Evolutionary conservation across 2,329 filamentous ascomycete species (phyloP), one percentile per base, ranked within the genome.

Genomic region (Herpotrichia juniperi): DNA sequence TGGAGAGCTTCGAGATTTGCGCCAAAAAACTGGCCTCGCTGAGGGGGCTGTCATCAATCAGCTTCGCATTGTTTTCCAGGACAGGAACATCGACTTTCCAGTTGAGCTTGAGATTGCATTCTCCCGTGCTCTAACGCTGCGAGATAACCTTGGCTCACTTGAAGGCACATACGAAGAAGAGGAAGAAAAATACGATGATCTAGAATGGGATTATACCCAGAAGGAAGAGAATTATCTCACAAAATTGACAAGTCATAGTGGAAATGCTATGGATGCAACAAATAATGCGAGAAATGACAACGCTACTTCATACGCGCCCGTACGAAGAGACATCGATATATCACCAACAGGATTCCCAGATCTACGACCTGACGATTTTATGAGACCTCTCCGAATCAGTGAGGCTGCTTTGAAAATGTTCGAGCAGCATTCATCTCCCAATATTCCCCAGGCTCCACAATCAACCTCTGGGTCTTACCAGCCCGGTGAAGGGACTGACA

Each of bases 131-230:
- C 26, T 22, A 7, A 9, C 14, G 5, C 10, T 44, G 9, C 46
- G 54, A 16, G 54, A 59, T 32, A 28, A 5, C 1, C 21, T 48
- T 3, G 57, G 51, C 0, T 7, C 42, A 1, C 0, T 47, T 2
- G 56, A 58, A 30, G 34, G 21, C 0, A 32, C 37, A 1, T 54
- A 56, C 11, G 44, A 53, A 2, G 37, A 50, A 12, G 42, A 22
- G 0, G 56, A 58, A 40, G 37, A n/a, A 1, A 9, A 31, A 6
- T 56, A 54, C 30, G 25, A 42, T 24, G 16, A 10, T 21, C 21
- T 42, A 8, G 37, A 42, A 24, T 56, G 45, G 47, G 42, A 31
- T 1, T 54, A 56, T 22, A 47, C 56, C 1, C 30, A 30, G 14
- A 53, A 19, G n/a, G 21, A 24, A 24, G 9, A 16, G 4, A 25